Evolutionary conservation across 208 protist genomes (phyloP).

Genomic region (Acanthamoeba castellanii): DNA sequence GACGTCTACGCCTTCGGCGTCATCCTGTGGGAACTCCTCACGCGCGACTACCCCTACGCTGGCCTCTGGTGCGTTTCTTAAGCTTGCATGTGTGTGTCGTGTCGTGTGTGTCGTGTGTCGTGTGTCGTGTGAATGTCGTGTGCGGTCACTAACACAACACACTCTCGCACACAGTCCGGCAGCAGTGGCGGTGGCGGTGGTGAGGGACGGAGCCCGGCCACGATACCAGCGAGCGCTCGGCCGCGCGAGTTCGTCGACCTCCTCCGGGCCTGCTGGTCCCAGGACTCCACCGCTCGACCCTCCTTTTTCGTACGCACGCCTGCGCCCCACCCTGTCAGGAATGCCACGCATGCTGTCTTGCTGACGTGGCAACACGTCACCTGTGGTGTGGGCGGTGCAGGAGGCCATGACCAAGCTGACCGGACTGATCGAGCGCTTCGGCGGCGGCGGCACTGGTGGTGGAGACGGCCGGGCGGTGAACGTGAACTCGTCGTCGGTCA

Average conservation of each 20-base stretch:
- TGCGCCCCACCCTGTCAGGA: too few relatives aligned
- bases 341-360: too few relatives aligned
- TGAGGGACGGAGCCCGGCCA: background rate
- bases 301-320: background rate
- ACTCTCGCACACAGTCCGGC: background rate
- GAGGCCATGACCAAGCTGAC: too few relatives aligned
- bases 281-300: background rate
- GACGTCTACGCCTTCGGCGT: background rate
- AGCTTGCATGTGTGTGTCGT: too few relatives aligned
- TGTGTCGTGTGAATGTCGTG: too few relatives aligned
- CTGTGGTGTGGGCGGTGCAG: too few relatives aligned
- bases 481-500: too few relatives aligned
- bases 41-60: background rate
- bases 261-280: background rate
- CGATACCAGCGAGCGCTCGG: background rate
- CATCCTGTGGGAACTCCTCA: conserved; percentile 29
- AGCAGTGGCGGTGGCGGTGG: background rate
- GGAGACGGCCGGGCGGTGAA: too few relatives aligned
- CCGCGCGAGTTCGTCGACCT: background rate
- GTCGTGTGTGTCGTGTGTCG: too few relatives aligned
- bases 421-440: too few relatives aligned
- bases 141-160: background rate
- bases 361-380: too few relatives aligned
- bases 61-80: background rate
- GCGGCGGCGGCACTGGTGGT: too few relatives aligned